A percentile compares a stretch with the other conserved stretches of the same genome.
Conservation (phyloP, 768 basidiomycete species). For the Boletus edulis region DNA sequence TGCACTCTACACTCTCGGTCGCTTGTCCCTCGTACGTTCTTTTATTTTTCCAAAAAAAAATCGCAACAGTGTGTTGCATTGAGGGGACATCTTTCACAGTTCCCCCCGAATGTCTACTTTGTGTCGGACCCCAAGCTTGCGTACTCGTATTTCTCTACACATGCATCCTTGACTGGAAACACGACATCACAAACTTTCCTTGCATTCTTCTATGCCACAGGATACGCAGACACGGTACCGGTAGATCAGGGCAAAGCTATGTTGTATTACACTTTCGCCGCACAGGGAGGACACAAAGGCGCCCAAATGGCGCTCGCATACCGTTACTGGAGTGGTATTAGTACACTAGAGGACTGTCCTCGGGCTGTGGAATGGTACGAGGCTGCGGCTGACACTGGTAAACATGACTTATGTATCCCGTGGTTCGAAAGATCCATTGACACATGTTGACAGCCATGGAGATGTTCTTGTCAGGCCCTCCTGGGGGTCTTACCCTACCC, state of each 20-base stretch:
- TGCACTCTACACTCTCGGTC: conserved; percentile 65
- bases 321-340: conserved; percentile 94
- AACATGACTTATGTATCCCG: conserved; percentile 26
- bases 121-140: conserved; percentile 58
- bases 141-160: conserved; percentile 58
- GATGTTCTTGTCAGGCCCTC: conserved; percentile 80
- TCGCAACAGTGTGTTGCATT: neutral
- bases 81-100: conserved; percentile 37
- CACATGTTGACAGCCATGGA: conserved; percentile 58
- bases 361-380: conserved; percentile 88
- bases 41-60: neutral
- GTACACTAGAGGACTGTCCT: conserved; percentile 82
- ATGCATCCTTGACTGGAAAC: conserved; percentile 73
- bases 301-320: conserved; percentile 94
- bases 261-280: conserved; percentile 92
- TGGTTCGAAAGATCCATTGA: neutral
- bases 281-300: conserved; percentile 80
- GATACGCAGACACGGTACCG: conserved; percentile 63
- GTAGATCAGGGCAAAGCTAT: conserved; percentile 80
- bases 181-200: conserved; percentile 83
- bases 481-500: conserved; percentile 85
- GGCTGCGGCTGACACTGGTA: conserved; percentile 81
- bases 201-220: conserved; percentile 88
- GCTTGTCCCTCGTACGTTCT: conserved; percentile 61
- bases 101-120: conserved; percentile 72